These are phyloP conservation scores for Daldinia sp. DNA, from an alignment of 2,329 filamentous ascomycete genomes.

Conservation along the genomic window DNA sequence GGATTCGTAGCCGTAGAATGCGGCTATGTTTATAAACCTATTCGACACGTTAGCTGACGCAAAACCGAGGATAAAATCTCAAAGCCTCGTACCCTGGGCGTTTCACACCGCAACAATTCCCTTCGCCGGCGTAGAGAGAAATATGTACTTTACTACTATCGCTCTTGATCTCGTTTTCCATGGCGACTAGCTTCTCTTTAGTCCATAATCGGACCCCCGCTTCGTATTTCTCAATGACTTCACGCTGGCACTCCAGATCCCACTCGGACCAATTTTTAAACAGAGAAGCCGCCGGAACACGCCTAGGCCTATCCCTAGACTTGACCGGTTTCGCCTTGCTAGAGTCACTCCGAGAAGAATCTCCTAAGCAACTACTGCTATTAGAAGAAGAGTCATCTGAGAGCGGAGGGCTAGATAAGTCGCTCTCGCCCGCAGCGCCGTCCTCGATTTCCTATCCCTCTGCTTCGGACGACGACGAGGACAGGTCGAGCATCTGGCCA, in stretches of 20 bases:
- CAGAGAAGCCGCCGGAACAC: not conserved
- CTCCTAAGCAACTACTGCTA: too few species aligned
- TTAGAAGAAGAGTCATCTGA: too few species aligned
- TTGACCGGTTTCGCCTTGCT: too few species aligned
- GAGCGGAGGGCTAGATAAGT: too few species aligned
- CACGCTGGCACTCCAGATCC: slow-evolving; percentile 22
- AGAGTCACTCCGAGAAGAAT: too few species aligned
- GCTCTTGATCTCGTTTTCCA: slow-evolving; percentile 9
- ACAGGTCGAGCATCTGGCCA: too few species aligned
- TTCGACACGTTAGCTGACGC: slow-evolving; percentile 1
- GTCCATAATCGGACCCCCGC: slow-evolving; percentile 25
- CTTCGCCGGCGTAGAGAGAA: slow-evolving; percentile 8
- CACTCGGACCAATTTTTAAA: slow-evolving; percentile 12
- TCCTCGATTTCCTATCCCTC: too few species aligned
- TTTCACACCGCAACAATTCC: not conserved
- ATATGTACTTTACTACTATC: not conserved
- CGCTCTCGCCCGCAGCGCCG: too few species aligned
- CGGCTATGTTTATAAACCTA: slow-evolving; percentile 8
- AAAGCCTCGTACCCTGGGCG: slow-evolving; percentile 5
- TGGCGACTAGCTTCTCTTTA: slow-evolving; percentile 1
- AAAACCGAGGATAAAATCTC: not conserved
- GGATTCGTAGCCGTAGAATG: slow-evolving; percentile 26
- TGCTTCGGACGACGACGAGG: too few species aligned
- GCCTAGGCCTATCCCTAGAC: not conserved
- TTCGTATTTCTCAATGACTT: slow-evolving; percentile 30